Percentiles rank a stretch among this genome's conserved stretches.
Evolutionary conservation across 192 early-diverging fungal genomes (phyloP).

Genomic region (Linnemannia exigua): DNA sequence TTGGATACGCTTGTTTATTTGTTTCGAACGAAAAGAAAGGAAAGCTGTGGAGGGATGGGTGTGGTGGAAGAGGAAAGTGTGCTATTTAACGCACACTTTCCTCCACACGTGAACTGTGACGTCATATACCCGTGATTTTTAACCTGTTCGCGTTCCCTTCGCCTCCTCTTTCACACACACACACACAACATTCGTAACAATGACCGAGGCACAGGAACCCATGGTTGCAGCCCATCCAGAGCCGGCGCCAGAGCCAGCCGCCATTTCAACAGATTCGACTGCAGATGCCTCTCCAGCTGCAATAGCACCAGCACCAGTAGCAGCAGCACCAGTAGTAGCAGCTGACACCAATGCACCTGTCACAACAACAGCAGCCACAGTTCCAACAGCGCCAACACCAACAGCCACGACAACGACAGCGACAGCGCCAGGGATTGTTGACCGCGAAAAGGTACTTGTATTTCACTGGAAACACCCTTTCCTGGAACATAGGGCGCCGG

Average conservation of each 20-base stretch:
- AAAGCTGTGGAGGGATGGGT: not conserved
- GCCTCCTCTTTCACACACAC: not conserved
- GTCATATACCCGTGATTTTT: too few relatives aligned
- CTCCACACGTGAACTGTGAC: not conserved
- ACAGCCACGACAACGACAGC: not conserved
- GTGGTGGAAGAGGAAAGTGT: not conserved
- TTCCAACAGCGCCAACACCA: slow-evolving; percentile 3
- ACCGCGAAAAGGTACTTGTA: slow-evolving; percentile 9
- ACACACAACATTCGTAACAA: not conserved
- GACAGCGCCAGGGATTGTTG: not conserved
- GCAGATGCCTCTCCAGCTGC: not conserved
- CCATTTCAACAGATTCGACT: not conserved
- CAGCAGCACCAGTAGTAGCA: not conserved
- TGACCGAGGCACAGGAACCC: too few relatives aligned
- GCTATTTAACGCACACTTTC: not conserved
- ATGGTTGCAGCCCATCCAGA: too few relatives aligned
- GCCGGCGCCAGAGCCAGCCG: not conserved
- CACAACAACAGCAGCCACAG: slow-evolving; percentile 20
- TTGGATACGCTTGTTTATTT: not conserved
- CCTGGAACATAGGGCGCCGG: not conserved
- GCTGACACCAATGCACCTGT: not conserved
- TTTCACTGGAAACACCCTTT: not conserved
- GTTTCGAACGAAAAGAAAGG: not conserved
- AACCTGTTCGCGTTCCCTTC: not conserved
- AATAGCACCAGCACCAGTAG: not conserved